Evolutionary conservation across 139 green algal species (phyloP).

Genomic region (Chlamydomonas asymmetrica): DNA sequence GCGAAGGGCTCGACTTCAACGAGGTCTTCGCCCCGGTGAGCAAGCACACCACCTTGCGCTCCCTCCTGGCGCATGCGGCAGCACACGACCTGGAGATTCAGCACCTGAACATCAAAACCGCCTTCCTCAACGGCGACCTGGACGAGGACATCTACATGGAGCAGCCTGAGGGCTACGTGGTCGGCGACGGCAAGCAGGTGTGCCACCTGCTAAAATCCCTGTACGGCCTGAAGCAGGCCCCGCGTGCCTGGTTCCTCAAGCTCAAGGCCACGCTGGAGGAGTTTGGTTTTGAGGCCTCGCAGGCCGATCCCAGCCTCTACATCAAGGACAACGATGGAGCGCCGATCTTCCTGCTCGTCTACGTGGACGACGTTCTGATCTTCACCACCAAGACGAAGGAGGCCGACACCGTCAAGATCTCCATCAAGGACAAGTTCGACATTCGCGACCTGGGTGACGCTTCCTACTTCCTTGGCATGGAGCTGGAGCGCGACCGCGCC

Average conservation of each 20-base stretch:
- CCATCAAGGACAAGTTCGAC: background rate
- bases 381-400: too few relatives aligned
- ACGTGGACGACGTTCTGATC: conserved; percentile 33
- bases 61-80: conserved; percentile 1
- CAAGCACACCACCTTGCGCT: background rate
- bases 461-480: background rate
- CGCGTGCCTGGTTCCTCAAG: conserved; percentile 35
- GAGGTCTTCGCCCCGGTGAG: background rate
- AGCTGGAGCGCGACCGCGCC: background rate
- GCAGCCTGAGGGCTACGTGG: conserved; percentile 34
- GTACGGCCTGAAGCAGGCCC: conserved; percentile 51
- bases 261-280: conserved; percentile 18
- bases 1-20: background rate
- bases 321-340: background rate
- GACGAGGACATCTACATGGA: conserved; percentile 42
- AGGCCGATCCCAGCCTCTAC: conserved; percentile 31
- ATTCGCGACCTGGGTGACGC: background rate
- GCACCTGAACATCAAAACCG: conserved; percentile 20
- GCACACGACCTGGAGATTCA: background rate
- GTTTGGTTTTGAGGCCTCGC: conserved; percentile 27
- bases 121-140: conserved; percentile 42
- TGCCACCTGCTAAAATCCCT: conserved; percentile 38
- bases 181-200: background rate
- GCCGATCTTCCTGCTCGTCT: conserved; percentile 15
- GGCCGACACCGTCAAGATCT: too few relatives aligned